A percentile compares a stretch with the other conserved stretches of the same genome.
These are phyloP conservation scores for Mycena latifolia DNA, from an alignment of 768 basidiomycete species.

Conservation along the genomic window DNA sequence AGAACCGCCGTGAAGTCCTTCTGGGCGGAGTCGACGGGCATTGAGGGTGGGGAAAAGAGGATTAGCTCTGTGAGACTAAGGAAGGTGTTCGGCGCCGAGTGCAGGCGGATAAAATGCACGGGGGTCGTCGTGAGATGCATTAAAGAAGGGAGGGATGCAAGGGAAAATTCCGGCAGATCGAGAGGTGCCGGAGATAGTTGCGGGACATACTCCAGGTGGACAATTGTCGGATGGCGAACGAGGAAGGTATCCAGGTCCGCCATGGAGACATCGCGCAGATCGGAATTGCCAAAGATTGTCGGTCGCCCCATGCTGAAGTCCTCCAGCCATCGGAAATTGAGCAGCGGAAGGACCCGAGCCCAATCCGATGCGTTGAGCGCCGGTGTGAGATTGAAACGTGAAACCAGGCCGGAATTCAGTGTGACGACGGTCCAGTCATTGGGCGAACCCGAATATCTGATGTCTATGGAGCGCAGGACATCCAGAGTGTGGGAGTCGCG, in stretches of 20 bases:
- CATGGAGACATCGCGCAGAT: constrained; percentile 8
- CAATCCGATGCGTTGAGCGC: constrained; percentile 12
- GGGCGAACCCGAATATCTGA: not conserved
- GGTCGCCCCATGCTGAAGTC: constrained; percentile 13
- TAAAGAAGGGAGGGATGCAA: not conserved
- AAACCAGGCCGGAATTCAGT: not conserved
- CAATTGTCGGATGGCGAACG: constrained; percentile 13
- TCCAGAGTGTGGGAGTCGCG: constrained; percentile 14
- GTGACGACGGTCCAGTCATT: constrained; percentile 14
- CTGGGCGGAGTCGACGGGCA: not conserved
- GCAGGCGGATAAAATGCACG: constrained; percentile 19
- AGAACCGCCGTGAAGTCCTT: constrained; percentile 9
- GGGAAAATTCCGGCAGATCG: not conserved
- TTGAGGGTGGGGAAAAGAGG: constrained; percentile 4
- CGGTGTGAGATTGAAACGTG: not conserved
- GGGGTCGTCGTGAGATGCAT: constrained; percentile 26
- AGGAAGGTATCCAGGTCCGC: constrained; percentile 22
- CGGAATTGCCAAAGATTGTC: not conserved
- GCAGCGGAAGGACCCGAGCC: constrained; percentile 8
- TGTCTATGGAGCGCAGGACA: not conserved
- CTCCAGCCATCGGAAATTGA: not conserved
- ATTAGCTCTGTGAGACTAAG: constrained; percentile 2
- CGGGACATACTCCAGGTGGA: constrained; percentile 17
- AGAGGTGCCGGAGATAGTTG: not conserved
- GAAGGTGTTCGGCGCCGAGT: constrained; percentile 1